Evolutionary conservation across 2,329 filamentous ascomycete genomes (phyloP), one percentile per base, ranked within the genome.

Genomic region (Huntiella abstrusa): DNA sequence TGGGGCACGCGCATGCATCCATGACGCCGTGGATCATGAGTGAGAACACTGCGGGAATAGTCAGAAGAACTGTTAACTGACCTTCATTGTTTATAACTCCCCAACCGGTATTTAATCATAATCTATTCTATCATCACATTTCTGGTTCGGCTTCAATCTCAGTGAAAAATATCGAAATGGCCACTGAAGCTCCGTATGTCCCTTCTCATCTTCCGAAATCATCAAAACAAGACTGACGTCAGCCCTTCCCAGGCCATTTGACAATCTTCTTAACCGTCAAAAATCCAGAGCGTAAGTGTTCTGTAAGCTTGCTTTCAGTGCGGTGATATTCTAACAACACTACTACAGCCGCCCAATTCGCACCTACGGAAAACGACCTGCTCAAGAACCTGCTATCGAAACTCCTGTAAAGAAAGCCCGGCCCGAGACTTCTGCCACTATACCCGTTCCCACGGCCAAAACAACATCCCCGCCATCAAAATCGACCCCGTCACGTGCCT

Each of bases 311-410:
- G 39, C 33, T 15, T 45, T 8, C 4, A 12, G 4, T 42, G 8
- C 37, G 3, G 8, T 15, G 12, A 17, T 32, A 12, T 47, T 6
- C 16, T 22, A 19, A 32, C 47, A 38, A 45, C 41, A 13, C 5
- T 5, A 11, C 2, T 33, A 4, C 33, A 50, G 50, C 10, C 49
- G 50, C 17, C 40, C 50, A 2, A 52, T 64, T 11, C 59, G 61
- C 47, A 66, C 64, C 10, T 67, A 66, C 37, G 61, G 63, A 38
- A 63, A 60, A 50, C 58, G 60, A 33, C 45, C 52, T 6, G 51
- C 52, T 5, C 47, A 54, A 4, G 56, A 58, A 34, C 38, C 53
- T 6, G 50, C 52, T 33, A 51, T 41, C n/a, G 57, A 60, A 6
- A 54, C 55, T 0, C 51, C 53, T 2, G 7, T 48, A 0, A 62